Percentiles rank a stretch among this genome's conserved stretches.
Evolutionary conservation across 768 basidiomycete species (phyloP).

Genomic region (Leccinum longicurvipes): DNA sequence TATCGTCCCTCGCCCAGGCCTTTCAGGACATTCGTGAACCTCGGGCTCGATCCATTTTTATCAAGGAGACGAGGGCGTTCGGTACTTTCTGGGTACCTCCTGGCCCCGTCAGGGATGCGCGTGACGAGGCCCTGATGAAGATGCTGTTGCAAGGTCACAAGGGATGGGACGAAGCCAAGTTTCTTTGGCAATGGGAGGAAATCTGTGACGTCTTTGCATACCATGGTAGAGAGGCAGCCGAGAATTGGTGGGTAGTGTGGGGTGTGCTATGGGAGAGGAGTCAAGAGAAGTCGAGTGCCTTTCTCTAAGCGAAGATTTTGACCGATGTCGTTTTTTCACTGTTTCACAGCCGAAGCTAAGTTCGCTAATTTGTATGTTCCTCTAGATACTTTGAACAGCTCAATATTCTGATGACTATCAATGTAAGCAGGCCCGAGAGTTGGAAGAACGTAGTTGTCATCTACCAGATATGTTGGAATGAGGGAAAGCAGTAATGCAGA

Average conservation of each 20-base stretch:
- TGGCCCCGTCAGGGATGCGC: slow-evolving; percentile 44
- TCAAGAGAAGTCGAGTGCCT: slow-evolving; percentile 5
- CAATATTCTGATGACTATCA: slow-evolving; percentile 1
- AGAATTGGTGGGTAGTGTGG: slow-evolving; percentile 68
- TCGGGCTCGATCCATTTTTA: slow-evolving; percentile 41
- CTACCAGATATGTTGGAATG: slow-evolving; percentile 1
- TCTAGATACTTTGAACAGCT: background rate
- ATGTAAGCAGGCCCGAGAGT: background rate
- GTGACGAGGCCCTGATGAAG: slow-evolving; percentile 37
- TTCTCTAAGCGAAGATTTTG: slow-evolving; percentile 9
- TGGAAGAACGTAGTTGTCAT: background rate
- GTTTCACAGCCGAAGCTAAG: background rate
- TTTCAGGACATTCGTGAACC: slow-evolving; percentile 60
- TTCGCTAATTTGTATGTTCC: background rate
- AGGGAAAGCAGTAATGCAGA: slow-evolving; percentile 13
- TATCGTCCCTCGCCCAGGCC: slow-evolving; percentile 49
- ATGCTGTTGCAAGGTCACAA: slow-evolving; percentile 29
- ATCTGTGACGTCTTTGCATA: slow-evolving; percentile 53
- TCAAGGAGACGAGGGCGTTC: slow-evolving; percentile 44
- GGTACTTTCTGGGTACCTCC: slow-evolving; percentile 40
- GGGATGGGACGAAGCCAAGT: slow-evolving; percentile 47
- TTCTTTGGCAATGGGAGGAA: slow-evolving; percentile 53
- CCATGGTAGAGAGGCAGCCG: slow-evolving; percentile 54
- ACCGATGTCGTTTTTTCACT: background rate
- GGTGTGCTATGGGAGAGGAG: slow-evolving; percentile 45